Base-by-base conservation (phyloP, 495 filamentous ascomycete species). In the Talaromyces wortmannii region DNA sequence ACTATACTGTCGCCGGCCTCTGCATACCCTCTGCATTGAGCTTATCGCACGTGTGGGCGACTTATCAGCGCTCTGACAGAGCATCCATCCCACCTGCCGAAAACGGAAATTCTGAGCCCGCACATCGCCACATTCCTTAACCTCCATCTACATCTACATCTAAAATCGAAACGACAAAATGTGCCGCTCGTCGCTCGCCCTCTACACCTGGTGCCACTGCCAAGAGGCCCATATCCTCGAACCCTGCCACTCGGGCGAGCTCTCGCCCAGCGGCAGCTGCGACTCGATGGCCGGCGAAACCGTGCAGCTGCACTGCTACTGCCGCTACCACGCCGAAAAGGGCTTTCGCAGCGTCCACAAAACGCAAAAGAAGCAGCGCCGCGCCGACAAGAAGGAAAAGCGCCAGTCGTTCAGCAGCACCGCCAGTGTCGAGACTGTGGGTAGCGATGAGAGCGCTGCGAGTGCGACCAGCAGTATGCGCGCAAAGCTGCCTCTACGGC, bases 251-350 rank as follows among this genome's bases (percentile, higher is more conserved):
- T 56, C 67, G 30, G 63, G 60, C 40, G 45, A 65, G 17, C 72
- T 71, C 57, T 51, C 67, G 23, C 57, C 59, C 32, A 59, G 62
- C 49, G 63, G 65, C 48, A 63, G 51, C 52, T 77, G 72, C 42
- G 61, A 68, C 10, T 68, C 68, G 1, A 50, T 74, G 10, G 66
- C 61, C 32, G 54, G 72, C 30, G 68, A 77, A 45, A 72, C 68
- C 7, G 74, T 73, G 5, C 69, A 71, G 31, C 72, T 77, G 72
- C 70, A 77, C 30, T 74, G 71, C 40, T 77, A 71, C 62, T 75
- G 74, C 63, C 64, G 73, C 51, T 57, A 55, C 0, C 74, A 77
- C 45, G 71, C 74, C 5, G 70, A 63, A 3, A 67, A 65, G n/a
- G 12, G 62, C 63, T n/a, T 75, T 69, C 59, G 67, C 64, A 53